Base-by-base conservation (phyloP, 164 flowering plant genomes). In the Chimonanthus salicifolius region DNA sequence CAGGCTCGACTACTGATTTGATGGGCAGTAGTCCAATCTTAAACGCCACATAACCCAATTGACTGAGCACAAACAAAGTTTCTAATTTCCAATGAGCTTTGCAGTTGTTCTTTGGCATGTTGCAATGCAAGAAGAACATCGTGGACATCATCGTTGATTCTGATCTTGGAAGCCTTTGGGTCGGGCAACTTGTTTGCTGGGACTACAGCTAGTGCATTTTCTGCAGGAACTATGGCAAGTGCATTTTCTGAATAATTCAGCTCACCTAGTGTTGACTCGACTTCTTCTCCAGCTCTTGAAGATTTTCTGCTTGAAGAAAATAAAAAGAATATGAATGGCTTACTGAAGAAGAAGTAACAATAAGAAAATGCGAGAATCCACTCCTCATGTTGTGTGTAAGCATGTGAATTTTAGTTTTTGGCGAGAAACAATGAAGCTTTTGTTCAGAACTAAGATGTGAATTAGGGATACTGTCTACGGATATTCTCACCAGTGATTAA, bases 71-170 rank as follows among this genome's bases (percentile, higher is more conserved):
- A 4, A 9, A 63, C 58, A 50, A 33, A 33, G 0, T 76, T 51
- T 70, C 83, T 74, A 75, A 78, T 81, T 50, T 62, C 82, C 84
- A 87, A 79, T 70, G 89, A 81, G 47, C 74, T 83, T 74, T 84
- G 84, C 74, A 89, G 81, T 47, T 74, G 76, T 33, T 84, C 89
- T 72, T 80, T 86, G 50, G 84, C 90, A 60, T 64, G 84, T 80
- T 79, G 84, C 67, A 91, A 74, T 44, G 85, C 80, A 47, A 81
- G 82, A 70, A 91, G 88, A 76, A 85, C 89, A 63, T 87, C 86
- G 33, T 51, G 64, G 50, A 86, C 78, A n/a, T 67, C 74, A 70
- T 70, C 74, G 47, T 73, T 78, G 20, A 80, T 82, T 71, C 71
- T 76, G 62, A 76, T 18, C 67, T 82, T 77, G 11, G 9, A 11